Percentiles rank a stretch among this genome's conserved stretches.
Conservation (phyloP, 805 yeast species). For the Candida lessepsii region DNA sequence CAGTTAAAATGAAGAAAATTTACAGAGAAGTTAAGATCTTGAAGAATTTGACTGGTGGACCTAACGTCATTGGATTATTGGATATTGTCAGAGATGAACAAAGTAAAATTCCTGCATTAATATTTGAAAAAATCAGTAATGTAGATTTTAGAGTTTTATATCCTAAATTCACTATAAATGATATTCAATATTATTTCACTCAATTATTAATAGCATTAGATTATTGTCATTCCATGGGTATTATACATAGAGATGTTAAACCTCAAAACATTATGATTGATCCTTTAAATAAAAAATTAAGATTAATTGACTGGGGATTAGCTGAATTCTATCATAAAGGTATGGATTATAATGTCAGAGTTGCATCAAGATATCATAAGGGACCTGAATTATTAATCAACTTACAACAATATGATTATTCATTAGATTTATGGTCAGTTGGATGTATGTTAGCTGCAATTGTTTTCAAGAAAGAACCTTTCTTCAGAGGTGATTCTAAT, state of each 20-base stretch:
- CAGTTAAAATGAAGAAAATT: constrained; percentile 90
- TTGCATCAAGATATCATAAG: constrained; percentile 87
- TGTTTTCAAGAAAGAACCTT: constrained; percentile 85
- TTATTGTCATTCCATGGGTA: constrained; percentile 89
- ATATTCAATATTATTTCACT: constrained; percentile 78
- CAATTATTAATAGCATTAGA: constrained; percentile 82
- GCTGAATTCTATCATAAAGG: constrained; percentile 92
- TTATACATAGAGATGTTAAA: constrained; percentile 91
- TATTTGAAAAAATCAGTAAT: constrained; percentile 82
- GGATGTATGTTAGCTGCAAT: constrained; percentile 92
- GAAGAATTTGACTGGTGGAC: constrained; percentile 81
- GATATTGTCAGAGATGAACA: constrained; percentile 88
- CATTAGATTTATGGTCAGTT: constrained; percentile 85
- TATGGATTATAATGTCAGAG: constrained; percentile 86
- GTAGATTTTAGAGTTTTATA: constrained; percentile 83
- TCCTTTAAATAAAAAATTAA: constrained; percentile 57
- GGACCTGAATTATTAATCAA: constrained; percentile 89
- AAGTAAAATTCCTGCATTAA: constrained; percentile 81
- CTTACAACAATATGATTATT: constrained; percentile 81
- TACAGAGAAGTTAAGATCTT: constrained; percentile 86
- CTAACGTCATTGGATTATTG: constrained; percentile 69
- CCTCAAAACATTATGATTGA: constrained; percentile 95
- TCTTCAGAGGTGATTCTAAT: constrained; percentile 90
- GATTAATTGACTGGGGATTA: constrained; percentile 91
- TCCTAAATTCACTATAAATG: constrained; percentile 72